These are phyloP conservation scores for Agrocybe praecox DNA, from an alignment of 768 basidiomycete species.

Conservation along the genomic window DNA sequence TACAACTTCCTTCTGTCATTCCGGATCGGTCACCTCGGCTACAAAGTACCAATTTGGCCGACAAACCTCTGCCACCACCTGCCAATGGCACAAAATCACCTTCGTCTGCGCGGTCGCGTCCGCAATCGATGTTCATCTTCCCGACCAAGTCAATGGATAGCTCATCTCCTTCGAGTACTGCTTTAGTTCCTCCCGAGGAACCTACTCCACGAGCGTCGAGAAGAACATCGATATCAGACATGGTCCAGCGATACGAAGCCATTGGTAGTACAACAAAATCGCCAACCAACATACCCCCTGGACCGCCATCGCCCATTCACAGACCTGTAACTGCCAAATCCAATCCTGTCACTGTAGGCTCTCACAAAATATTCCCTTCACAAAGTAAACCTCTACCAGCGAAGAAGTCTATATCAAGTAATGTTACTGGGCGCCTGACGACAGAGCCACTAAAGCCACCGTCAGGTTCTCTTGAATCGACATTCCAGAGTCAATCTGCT, in stretches of 20 bases:
- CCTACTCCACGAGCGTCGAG: conserved; percentile 45
- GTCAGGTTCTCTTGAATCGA: conserved; percentile 2
- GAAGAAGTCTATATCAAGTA: conserved; percentile 5
- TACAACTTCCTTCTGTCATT: conserved; percentile 1
- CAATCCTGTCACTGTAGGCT: conserved; percentile 1
- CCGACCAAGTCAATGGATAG: conserved; percentile 54
- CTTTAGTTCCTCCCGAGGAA: conserved; percentile 50
- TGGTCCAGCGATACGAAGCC: conserved; percentile 83
- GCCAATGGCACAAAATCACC: conserved; percentile 21
- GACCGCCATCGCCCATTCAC: conserved; percentile 32
- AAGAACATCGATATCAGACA: conserved; percentile 82
- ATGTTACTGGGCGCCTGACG: background rate
- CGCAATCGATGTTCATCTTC: conserved; percentile 82
- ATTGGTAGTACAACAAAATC: conserved; percentile 47
- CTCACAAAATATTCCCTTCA: conserved; percentile 7
- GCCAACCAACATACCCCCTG: conserved; percentile 17
- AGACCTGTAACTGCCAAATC: conserved; percentile 16
- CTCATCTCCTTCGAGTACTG: conserved; percentile 32
- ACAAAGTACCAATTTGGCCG: conserved; percentile 9
- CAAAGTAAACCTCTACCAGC: conserved; percentile 5
- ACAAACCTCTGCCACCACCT: conserved; percentile 20
- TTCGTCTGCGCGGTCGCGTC: conserved; percentile 55
- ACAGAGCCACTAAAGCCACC: conserved; percentile 5
- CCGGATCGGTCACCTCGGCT: conserved; percentile 12
- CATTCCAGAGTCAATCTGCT: conserved; percentile 3